phyloP scores from a whole-genome alignment of 2,329 filamentous ascomycete species.

The Ceratocystis huliohia region DNA sequence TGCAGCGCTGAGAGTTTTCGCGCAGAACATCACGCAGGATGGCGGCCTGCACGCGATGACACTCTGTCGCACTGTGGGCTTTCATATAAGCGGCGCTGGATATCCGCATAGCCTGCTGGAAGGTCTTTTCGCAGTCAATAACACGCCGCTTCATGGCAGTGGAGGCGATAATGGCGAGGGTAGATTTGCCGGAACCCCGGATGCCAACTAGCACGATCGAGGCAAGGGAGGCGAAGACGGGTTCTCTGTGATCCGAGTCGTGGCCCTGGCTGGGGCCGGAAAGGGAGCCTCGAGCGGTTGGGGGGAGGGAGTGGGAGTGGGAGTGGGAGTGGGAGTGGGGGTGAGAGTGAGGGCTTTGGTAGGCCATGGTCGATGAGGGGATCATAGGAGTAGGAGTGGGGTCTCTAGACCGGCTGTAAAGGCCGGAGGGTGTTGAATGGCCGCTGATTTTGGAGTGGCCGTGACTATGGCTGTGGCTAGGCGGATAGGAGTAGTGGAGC shows the following conservation, averaged over 20 bases:
- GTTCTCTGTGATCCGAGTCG: constrained; percentile 22
- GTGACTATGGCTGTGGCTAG: constrained; percentile 25
- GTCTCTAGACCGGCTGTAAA: constrained; percentile 9
- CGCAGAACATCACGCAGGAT: constrained; percentile 48
- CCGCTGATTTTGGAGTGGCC: constrained; percentile 24
- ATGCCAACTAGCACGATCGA: constrained; percentile 63
- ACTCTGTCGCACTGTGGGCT: constrained; percentile 46
- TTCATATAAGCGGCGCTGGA: constrained; percentile 52
- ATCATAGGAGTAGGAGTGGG: not conserved
- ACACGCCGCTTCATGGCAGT: constrained; percentile 56
- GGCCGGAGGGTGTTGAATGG: constrained; percentile 22
- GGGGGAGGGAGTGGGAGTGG: not conserved
- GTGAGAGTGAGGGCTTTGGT: not conserved
- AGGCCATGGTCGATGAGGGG: not conserved
- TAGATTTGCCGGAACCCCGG: constrained; percentile 63
- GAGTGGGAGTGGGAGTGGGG: not conserved
- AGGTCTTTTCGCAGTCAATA: constrained; percentile 55
- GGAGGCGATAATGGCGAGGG: constrained; percentile 61
- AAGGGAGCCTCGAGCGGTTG: not conserved
- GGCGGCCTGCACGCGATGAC: constrained; percentile 49
- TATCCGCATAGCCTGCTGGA: constrained; percentile 50
- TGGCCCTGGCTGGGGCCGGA: constrained; percentile 18
- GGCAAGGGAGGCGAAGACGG: constrained; percentile 44
- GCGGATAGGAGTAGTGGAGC: constrained; percentile 22
- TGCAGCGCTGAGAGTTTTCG: constrained; percentile 45